Base-by-base conservation (phyloP, 345 rosid genomes). In the Lepidium africanum region DNA sequence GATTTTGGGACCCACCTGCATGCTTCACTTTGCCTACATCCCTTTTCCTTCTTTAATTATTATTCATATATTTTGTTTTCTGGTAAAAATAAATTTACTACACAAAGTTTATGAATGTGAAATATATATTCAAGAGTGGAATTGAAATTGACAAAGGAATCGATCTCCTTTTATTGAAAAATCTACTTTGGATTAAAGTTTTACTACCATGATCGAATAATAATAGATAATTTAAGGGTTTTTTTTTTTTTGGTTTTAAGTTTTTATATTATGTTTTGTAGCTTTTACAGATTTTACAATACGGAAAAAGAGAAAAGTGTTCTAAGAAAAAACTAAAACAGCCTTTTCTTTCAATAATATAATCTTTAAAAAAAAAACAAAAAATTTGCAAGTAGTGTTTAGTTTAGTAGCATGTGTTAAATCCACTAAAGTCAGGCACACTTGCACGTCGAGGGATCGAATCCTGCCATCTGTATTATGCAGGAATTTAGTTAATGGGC, bases 11-110 rank as follows among this genome's bases (percentile, higher is more conserved):
- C 32, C 69, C 56, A 49, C 63, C 5, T 62, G 41, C 55, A 52
- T 70, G 52, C 43, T 70, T 59, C 61, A 61, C 42, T 60, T 52
- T 21, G 46, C 75, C 52, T 52, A 42, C 45, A 46, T 52, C 10
- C 51, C 30, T 51, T 41, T 33, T 16, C 1, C 60, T 9, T 21
- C 6, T 40, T 30, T 30, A 9, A 2, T 13, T 37, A 13, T 54
- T 54, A 0, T 12, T 21, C 11, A 66, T 17, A 42, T 23, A 27
- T 37, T 40, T 4, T 52, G 15, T 30, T 52, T 27, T 2, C 32
- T 25, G 27, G 27, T 25, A 25, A 25, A 25, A 2, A 2, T 2
- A 25, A 25, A 25, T 35, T 21, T 21, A 10, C 43, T 17, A 14
- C 10, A 56, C 3, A 32, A 16, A 54, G 53, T 58, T 58, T 7